These are phyloP conservation scores for Candida insectalens DNA, from an alignment of 805 yeast species.

Conservation along the genomic window DNA sequence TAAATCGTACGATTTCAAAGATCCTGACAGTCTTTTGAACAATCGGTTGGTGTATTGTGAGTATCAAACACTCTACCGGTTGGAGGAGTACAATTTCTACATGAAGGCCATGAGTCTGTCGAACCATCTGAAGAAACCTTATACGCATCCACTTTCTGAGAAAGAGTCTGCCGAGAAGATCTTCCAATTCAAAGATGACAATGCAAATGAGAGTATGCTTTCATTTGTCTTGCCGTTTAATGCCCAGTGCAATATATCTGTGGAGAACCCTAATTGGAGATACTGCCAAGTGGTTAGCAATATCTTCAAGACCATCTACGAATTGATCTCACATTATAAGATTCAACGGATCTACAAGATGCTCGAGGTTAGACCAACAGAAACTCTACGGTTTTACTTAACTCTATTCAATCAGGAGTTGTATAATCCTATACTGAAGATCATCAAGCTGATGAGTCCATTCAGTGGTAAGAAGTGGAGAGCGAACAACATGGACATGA, in stretches of 20 bases:
- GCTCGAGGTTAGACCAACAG: slow-evolving; percentile 55
- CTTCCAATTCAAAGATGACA: slow-evolving; percentile 10
- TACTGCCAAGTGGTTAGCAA: slow-evolving; percentile 41
- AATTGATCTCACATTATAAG: slow-evolving; percentile 48
- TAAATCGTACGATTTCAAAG: slow-evolving; percentile 17
- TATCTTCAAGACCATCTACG: slow-evolving; percentile 45
- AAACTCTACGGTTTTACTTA: slow-evolving; percentile 45
- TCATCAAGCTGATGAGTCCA: slow-evolving; percentile 73
- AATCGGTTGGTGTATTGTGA: slow-evolving; percentile 24
- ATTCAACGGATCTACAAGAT: slow-evolving; percentile 64
- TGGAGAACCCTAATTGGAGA: slow-evolving; percentile 22
- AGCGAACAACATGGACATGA: slow-evolving; percentile 83
- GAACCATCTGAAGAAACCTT: slow-evolving; percentile 1
- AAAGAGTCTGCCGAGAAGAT: slow-evolving; percentile 8
- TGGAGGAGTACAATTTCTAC: slow-evolving; percentile 19
- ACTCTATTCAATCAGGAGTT: slow-evolving; percentile 52
- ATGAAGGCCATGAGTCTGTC: slow-evolving; percentile 13
- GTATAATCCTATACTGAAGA: slow-evolving; percentile 61
- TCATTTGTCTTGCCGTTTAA: slow-evolving; percentile 20
- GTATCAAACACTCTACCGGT: slow-evolving; percentile 18
- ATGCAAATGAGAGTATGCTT: slow-evolving; percentile 6
- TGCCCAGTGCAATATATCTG: slow-evolving; percentile 14
- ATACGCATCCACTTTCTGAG: slow-evolving; percentile 8
- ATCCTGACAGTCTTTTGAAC: slow-evolving; percentile 16
- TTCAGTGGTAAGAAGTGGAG: slow-evolving; percentile 94